Conservation (phyloP, 2,329 filamentous ascomycete species). For the Lachnellula suecica region DNA sequence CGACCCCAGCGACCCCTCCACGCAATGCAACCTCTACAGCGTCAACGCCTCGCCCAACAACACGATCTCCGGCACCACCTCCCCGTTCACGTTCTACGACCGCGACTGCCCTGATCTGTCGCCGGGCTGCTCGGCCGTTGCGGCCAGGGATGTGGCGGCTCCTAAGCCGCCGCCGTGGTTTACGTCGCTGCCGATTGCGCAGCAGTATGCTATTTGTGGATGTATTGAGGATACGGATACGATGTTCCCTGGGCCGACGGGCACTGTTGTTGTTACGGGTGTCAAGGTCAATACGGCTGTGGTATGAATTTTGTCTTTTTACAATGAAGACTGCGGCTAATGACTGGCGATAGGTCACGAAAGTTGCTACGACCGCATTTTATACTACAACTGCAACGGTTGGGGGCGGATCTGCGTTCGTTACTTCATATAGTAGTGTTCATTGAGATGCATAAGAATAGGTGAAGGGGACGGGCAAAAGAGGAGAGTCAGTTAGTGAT, state of each 20-base stretch:
- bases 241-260: not conserved
- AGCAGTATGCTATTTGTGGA: not conserved
- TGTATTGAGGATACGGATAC: not conserved
- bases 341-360: not conserved
- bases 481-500: no score
- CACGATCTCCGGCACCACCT: slow-evolving; percentile 6
- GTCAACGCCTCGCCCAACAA: slow-evolving; percentile 5
- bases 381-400: not conserved
- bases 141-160: not conserved
- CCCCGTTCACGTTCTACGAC: slow-evolving; percentile 17
- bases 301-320: not conserved
- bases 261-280: not conserved
- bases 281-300: not conserved
- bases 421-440: not conserved
- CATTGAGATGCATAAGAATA: no score
- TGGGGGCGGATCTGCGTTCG: not conserved
- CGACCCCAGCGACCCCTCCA: slow-evolving; percentile 4
- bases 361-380: not conserved
- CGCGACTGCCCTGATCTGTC: slow-evolving; percentile 12
- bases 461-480: no score
- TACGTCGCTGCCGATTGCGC: not conserved
- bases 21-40: slow-evolving; percentile 18
- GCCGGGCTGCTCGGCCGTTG: not conserved
- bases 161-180: not conserved
- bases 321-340: no score